Evolutionary conservation across 768 basidiomycete species (phyloP).

Genomic region (Hygrophorus pudorinus): DNA sequence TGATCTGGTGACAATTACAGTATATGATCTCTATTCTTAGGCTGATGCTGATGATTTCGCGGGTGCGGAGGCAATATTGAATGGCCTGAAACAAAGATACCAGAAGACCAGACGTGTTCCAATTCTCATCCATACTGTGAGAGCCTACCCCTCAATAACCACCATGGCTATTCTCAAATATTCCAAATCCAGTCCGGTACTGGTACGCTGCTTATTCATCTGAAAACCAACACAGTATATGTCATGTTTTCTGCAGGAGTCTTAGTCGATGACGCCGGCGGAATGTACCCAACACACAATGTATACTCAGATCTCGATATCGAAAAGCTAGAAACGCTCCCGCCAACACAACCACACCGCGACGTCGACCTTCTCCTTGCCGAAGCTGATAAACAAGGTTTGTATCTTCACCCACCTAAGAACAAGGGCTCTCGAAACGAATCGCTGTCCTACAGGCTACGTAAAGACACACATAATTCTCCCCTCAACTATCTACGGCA

Average conservation of each 20-base stretch:
- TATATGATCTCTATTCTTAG: background rate
- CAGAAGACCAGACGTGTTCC: constrained; percentile 31
- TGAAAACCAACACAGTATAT: constrained; percentile 1
- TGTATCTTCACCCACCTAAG: background rate
- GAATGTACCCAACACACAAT: constrained; percentile 23
- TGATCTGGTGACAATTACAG: background rate
- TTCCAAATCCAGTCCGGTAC: constrained; percentile 35
- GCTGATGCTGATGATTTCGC: constrained; percentile 29
- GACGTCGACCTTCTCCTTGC: constrained; percentile 37
- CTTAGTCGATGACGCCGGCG: constrained; percentile 31
- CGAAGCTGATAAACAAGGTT: constrained; percentile 39
- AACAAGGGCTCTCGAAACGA: background rate
- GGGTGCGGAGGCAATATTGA: constrained; percentile 36
- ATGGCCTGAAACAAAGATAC: constrained; percentile 39
- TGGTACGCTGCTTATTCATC: constrained; percentile 24
- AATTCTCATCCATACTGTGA: constrained; percentile 53
- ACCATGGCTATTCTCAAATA: background rate
- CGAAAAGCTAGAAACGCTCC: constrained; percentile 34
- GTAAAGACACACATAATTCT: constrained; percentile 40
- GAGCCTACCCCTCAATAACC: constrained; percentile 10
- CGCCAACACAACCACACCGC: constrained; percentile 37
- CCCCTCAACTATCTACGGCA: constrained; percentile 52
- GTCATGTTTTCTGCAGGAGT: constrained; percentile 5
- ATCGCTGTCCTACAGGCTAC: constrained; percentile 27
- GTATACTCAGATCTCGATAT: constrained; percentile 42